A percentile compares a stretch with the other conserved stretches of the same genome.
These are phyloP conservation scores for Scleromitrula shiraiana DNA, from an alignment of 2,329 filamentous ascomycete genomes.

Conservation along the genomic window DNA sequence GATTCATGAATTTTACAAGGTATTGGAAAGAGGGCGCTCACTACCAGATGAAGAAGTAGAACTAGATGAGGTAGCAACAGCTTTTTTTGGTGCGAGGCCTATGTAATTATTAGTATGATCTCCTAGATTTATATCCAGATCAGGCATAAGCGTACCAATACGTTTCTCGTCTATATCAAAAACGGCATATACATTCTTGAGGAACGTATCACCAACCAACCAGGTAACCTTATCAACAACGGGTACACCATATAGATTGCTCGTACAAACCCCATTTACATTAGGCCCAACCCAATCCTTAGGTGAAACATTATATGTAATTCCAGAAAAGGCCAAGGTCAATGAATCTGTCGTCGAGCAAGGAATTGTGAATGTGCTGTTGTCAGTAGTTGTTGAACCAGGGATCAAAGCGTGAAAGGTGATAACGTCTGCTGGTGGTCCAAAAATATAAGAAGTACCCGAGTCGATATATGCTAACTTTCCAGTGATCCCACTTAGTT, in stretches of 20 bases:
- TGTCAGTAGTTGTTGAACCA: slow-evolving; percentile 43
- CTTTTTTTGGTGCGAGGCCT: slow-evolving; percentile 9
- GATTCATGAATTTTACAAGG: no score
- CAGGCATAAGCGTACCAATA: slow-evolving; percentile 51
- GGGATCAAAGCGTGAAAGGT: slow-evolving; percentile 61
- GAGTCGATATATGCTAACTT: slow-evolving; percentile 71
- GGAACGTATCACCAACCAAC: slow-evolving; percentile 78
- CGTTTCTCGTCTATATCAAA: slow-evolving; percentile 66
- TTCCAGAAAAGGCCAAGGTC: slow-evolving; percentile 59
- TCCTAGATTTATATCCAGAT: neutral
- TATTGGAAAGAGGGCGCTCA: no score
- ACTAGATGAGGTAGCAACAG: neutral
- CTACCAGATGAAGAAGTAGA: slow-evolving; percentile 12
- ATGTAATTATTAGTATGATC: neutral
- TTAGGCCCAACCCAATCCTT: slow-evolving; percentile 60
- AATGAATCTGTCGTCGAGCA: slow-evolving; percentile 57
- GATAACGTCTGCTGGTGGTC: slow-evolving; percentile 58
- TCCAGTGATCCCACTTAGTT: slow-evolving; percentile 38
- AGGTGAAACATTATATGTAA: slow-evolving; percentile 56
- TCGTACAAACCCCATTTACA: slow-evolving; percentile 45
- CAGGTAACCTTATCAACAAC: slow-evolving; percentile 53
- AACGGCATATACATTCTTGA: slow-evolving; percentile 84
- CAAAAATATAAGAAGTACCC: slow-evolving; percentile 72
- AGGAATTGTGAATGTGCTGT: slow-evolving; percentile 61
- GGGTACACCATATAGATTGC: slow-evolving; percentile 67